Base-by-base conservation (phyloP, 192 early-diverging fungal genomes). In the Jimgerdemannia flammicorona region DNA sequence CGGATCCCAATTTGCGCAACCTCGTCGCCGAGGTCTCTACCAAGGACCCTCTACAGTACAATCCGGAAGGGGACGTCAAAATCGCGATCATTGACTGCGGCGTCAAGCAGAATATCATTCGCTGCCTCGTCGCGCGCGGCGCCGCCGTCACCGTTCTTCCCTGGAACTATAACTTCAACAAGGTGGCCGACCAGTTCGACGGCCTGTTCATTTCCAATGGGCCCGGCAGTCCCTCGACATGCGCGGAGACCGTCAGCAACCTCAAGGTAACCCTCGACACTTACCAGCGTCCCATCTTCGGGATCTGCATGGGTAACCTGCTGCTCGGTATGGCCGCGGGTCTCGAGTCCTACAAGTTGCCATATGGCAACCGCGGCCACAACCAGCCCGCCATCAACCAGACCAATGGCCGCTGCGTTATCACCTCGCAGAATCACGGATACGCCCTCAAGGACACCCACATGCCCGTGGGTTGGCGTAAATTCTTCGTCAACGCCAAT, bases 271-370 rank as follows among this genome's bases (percentile, higher is more conserved):
- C 93, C 44, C 79, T 87, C 54, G 84, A 87, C 70, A 84, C 88
- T 42, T 87, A 85, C 42, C 85, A 88, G 54, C 90, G 89, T 71
- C 96, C 96, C 44, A 95, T 98, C 74, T 98, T 98, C 80, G 96
- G 96, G 72, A 98, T 98, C 80, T 98, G 96, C 84, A 97, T 98
- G 95, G 96, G 96, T 75, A 95, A 98, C 84, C 92, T 94, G 70
- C 73, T 98, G 20, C 87, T 98, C 76, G 96, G 95, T 65, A 86
- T 97, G 85, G 94, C 96, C 8, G 96, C 96, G 49, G 95, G 95
- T 11, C 85, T 94, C 67, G 80, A 91, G 39, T 84, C 89, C 0
- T 95, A 95, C 89, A 98, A 98, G 85, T 84, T 98, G 40, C 92
- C 90, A 67, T 98, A 91, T 72, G 96, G 96, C 64, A 98, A 98